Percentiles rank a stretch among this genome's conserved stretches.
These are phyloP conservation scores for Xylaria castorea DNA, from an alignment of 495 filamentous ascomycete species.

Conservation along the genomic window DNA sequence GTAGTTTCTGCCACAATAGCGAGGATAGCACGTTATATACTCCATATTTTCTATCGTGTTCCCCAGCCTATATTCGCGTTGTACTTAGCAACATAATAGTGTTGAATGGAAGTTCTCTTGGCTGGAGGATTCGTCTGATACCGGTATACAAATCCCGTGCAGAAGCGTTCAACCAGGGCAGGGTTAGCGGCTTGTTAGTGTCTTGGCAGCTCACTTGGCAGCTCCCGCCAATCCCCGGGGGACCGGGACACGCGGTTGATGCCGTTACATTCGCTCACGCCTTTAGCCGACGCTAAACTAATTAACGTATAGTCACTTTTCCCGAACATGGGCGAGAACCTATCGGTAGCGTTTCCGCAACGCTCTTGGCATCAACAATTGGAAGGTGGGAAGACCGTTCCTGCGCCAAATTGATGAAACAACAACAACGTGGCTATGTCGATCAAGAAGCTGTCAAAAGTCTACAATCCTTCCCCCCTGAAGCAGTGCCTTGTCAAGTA, in stretches of 20 bases:
- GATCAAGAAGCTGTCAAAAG: conserved; percentile 3
- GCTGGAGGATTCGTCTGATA: background rate
- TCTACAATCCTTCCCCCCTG: too few species aligned
- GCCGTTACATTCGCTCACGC: background rate
- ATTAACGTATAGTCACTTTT: background rate
- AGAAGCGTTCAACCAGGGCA: background rate
- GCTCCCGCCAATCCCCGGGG: background rate
- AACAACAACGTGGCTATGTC: conserved; percentile 10
- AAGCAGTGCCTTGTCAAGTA: too few species aligned
- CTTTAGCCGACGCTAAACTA: background rate
- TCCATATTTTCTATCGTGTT: background rate
- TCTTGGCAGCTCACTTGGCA: conserved; percentile 1
- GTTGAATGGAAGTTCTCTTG: background rate
- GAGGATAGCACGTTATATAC: background rate
- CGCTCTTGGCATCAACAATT: background rate
- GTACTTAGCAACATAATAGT: background rate
- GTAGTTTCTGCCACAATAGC: background rate
- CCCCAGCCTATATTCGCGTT: background rate
- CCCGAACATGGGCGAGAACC: background rate
- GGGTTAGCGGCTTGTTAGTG: background rate
- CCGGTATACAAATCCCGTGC: background rate
- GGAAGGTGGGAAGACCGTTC: background rate
- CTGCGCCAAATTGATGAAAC: background rate
- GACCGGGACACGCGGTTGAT: conserved; percentile 10
- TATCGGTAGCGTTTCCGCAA: background rate